phyloP scores from a whole-genome alignment of 306 rosid species.

The Trifolium repens region DNA sequence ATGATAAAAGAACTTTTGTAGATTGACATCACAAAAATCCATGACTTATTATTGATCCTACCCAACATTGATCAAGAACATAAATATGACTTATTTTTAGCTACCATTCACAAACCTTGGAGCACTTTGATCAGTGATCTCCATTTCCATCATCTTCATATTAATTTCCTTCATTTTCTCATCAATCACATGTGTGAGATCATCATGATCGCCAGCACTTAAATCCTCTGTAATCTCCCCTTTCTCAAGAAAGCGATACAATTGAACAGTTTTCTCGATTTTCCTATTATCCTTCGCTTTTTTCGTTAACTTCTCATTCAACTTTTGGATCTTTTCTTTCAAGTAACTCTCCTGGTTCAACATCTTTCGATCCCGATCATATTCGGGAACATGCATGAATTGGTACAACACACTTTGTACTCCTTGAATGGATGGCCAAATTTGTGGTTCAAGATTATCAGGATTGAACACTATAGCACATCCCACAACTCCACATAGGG shows the following conservation, averaged over 20 bases:
- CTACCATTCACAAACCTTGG: background rate
- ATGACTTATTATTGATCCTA: background rate
- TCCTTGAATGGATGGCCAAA: slow-evolving; percentile 13
- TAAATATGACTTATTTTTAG: background rate
- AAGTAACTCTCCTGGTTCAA: slow-evolving; percentile 3
- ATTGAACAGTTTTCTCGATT: background rate
- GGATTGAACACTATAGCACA: slow-evolving; percentile 28
- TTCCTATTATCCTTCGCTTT: background rate
- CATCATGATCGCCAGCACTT: background rate
- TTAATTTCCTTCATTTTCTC: background rate
- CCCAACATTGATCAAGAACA: background rate
- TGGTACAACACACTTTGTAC: background rate
- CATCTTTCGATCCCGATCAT: slow-evolving; percentile 12
- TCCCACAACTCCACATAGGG: slow-evolving; percentile 36
- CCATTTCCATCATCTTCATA: background rate
- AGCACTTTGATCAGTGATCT: background rate
- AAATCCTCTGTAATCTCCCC: background rate
- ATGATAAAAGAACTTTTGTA: background rate
- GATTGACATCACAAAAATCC: background rate
- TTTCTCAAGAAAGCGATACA: background rate
- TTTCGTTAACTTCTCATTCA: slow-evolving; percentile 1
- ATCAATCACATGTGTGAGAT: background rate
- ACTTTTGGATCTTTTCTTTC: background rate
- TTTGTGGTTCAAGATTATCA: slow-evolving; percentile 3
- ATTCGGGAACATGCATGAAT: background rate